A percentile compares a stretch with the other conserved stretches of the same genome.
phyloP scores from a whole-genome alignment of 1,284 basidiomycete species.

The Ganoderma multipileum region DNA sequence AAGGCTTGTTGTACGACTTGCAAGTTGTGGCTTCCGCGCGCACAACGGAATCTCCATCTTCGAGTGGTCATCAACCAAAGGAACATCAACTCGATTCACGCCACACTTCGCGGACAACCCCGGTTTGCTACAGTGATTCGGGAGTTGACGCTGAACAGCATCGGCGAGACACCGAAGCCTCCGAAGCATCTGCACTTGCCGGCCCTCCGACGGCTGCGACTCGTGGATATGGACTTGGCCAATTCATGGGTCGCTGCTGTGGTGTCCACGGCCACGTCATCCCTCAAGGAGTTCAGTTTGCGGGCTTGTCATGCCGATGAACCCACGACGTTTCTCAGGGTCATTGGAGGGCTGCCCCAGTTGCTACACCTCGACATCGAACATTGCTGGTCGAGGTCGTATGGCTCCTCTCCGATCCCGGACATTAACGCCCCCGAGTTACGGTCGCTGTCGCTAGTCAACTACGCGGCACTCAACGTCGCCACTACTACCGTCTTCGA shows the following conservation, averaged over 20 bases:
- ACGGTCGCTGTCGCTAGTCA: slow-evolving; percentile 10
- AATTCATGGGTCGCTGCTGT: slow-evolving; percentile 4
- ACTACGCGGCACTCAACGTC: background rate
- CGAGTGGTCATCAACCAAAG: slow-evolving; percentile 10
- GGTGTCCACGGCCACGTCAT: background rate
- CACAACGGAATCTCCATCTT: slow-evolving; percentile 28
- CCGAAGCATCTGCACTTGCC: background rate
- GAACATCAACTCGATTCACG: slow-evolving; percentile 16
- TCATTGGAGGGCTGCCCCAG: slow-evolving; percentile 3
- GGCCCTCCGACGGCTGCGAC: slow-evolving; percentile 10
- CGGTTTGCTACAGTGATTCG: slow-evolving; percentile 22
- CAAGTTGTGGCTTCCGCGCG: slow-evolving; percentile 23
- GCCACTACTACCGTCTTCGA: background rate
- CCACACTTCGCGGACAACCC: slow-evolving; percentile 19
- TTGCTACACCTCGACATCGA: slow-evolving; percentile 15
- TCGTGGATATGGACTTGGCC: slow-evolving; percentile 9
- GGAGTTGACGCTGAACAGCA: slow-evolving; percentile 16
- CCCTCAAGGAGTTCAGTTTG: slow-evolving; percentile 13
- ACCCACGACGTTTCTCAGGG: slow-evolving; percentile 2
- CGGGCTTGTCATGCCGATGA: slow-evolving; percentile 3
- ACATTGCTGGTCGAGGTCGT: slow-evolving; percentile 1
- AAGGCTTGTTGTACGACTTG: slow-evolving; percentile 29
- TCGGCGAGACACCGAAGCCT: background rate
- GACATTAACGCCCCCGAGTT: slow-evolving; percentile 1
- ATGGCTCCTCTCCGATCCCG: background rate